Conservation (phyloP, 2,329 filamentous ascomycete species). For the Venturia aucupariae region DNA sequence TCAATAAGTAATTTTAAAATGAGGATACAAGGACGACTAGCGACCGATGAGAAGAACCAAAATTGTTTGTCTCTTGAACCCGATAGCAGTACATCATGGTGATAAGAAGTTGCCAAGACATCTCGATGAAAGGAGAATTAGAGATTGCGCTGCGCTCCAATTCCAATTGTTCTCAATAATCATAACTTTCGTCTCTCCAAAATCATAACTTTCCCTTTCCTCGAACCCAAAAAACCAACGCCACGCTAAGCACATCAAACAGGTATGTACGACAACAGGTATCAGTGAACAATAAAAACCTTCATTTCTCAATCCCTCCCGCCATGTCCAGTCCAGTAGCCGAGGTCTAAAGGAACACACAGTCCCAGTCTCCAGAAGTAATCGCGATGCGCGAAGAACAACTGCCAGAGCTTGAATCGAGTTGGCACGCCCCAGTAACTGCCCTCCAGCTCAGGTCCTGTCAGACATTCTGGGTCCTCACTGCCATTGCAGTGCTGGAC, state of each 20-base stretch:
- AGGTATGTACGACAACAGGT: neutral
- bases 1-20: too few relatives aligned
- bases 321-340: neutral
- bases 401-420: slow-evolving; percentile 74
- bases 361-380: slow-evolving; percentile 93
- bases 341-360: slow-evolving; percentile 54
- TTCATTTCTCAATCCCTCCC: neutral
- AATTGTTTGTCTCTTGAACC: too few relatives aligned
- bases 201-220: neutral
- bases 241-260: neutral
- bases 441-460: slow-evolving; percentile 31
- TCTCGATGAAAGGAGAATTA: too few relatives aligned
- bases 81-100: too few relatives aligned
- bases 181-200: neutral
- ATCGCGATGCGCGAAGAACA: slow-evolving; percentile 88
- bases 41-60: too few relatives aligned
- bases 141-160: too few relatives aligned
- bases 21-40: too few relatives aligned
- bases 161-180: neutral
- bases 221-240: neutral
- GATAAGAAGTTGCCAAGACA: too few relatives aligned
- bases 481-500: slow-evolving; percentile 63
- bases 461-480: slow-evolving; percentile 62
- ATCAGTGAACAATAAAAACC: neutral
- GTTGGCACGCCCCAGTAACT: slow-evolving; percentile 33